These are phyloP conservation scores for Parastagonospora avenae DNA, from an alignment of 2,329 filamentous ascomycete species.

Conservation along the genomic window DNA sequence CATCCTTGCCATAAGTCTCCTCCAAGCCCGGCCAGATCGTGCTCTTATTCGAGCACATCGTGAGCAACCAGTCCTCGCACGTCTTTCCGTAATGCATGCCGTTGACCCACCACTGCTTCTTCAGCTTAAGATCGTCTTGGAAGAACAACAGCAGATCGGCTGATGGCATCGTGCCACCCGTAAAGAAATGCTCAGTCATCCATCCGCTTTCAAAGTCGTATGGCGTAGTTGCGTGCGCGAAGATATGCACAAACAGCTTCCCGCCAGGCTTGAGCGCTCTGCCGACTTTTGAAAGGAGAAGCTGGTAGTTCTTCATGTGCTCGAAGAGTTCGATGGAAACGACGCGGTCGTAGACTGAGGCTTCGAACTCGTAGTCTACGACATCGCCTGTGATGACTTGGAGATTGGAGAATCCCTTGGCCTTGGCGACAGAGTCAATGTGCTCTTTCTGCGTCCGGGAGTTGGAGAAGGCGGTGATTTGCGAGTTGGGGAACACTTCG, in stretches of 20 bases:
- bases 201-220: conserved; percentile 75
- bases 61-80: conserved; percentile 70
- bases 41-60: conserved; percentile 63
- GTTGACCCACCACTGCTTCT: conserved; percentile 73
- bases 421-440: conserved; percentile 64
- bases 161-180: conserved; percentile 73
- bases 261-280: conserved; percentile 65
- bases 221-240: conserved; percentile 66
- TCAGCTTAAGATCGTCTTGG: conserved; percentile 64
- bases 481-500: conserved; percentile 64
- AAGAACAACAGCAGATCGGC: conserved; percentile 71
- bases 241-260: conserved; percentile 73
- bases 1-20: conserved; percentile 67
- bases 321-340: conserved; percentile 75
- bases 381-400: conserved; percentile 70
- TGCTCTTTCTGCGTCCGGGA: conserved; percentile 70
- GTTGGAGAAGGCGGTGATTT: conserved; percentile 72
- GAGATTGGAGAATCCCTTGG: conserved; percentile 64
- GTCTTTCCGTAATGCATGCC: conserved; percentile 72
- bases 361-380: conserved; percentile 67
- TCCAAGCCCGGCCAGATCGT: conserved; percentile 67
- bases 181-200: conserved; percentile 78
- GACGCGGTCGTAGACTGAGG: conserved; percentile 65
- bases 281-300: conserved; percentile 67
- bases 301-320: conserved; percentile 77